Evolutionary conservation across 169 alveolate species (phyloP).

Genomic region (Eimeria maxima): DNA sequence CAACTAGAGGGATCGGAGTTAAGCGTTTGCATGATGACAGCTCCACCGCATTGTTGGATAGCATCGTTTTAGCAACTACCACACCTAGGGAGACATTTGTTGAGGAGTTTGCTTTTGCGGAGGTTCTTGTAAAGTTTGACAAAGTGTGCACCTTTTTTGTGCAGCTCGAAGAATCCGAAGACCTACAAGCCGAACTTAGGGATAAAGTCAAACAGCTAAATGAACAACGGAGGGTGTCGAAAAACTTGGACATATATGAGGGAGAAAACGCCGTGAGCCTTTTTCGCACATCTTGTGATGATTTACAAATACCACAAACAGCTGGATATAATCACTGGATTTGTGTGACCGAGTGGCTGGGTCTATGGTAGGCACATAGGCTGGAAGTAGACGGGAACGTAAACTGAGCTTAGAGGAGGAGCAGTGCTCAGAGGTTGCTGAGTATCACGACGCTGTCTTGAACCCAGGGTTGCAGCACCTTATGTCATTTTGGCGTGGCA

Average conservation of each 20-base stretch:
- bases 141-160: background rate
- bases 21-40: background rate
- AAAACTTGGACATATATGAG: constrained; percentile 32
- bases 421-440: background rate
- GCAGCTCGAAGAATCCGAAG: constrained; percentile 74
- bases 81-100: background rate
- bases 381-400: background rate
- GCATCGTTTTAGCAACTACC: background rate
- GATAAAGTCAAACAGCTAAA: constrained; percentile 38
- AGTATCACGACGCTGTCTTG: background rate
- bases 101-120: background rate
- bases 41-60: background rate
- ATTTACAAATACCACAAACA: background rate
- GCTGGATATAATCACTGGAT: background rate
- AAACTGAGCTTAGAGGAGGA: background rate
- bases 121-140: background rate
- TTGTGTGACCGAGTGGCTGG: background rate
- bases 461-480: background rate
- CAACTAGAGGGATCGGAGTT: background rate
- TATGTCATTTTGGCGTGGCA: background rate
- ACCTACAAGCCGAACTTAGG: constrained; percentile 35
- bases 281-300: background rate
- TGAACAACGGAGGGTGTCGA: constrained; percentile 7
- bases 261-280: constrained; percentile 57
- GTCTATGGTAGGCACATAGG: background rate